Evolutionary conservation across 2,329 filamentous ascomycete species (phyloP).

Genomic region (Sporothrix brasiliensis): DNA sequence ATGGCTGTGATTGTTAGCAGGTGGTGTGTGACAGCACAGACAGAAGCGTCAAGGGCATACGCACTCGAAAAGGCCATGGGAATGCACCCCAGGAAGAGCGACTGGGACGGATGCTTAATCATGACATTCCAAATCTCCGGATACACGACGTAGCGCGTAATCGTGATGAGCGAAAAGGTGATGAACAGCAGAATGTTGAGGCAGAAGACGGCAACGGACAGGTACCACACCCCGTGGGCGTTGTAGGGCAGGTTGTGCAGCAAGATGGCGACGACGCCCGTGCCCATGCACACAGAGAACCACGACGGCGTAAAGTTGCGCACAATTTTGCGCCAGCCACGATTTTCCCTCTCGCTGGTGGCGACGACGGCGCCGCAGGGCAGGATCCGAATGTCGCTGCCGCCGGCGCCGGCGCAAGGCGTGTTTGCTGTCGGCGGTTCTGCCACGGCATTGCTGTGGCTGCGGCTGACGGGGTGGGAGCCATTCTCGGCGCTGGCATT

Average conservation of each 20-base stretch:
- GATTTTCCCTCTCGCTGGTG: slow-evolving; percentile 31
- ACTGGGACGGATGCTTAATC: slow-evolving; percentile 63
- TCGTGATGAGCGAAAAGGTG: slow-evolving; percentile 53
- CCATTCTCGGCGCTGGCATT: background rate
- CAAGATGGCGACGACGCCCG: slow-evolving; percentile 63
- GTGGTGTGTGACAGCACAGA: background rate
- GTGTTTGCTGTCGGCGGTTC: background rate
- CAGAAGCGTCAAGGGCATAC: background rate
- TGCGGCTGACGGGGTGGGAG: background rate
- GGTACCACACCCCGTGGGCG: slow-evolving; percentile 54
- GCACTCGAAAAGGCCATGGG: slow-evolving; percentile 63
- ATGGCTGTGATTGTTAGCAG: slow-evolving; percentile 45
- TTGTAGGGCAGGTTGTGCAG: slow-evolving; percentile 62
- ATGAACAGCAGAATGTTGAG: slow-evolving; percentile 60
- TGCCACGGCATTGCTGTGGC: background rate
- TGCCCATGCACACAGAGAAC: slow-evolving; percentile 64
- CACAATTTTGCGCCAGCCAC: slow-evolving; percentile 44
- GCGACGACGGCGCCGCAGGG: slow-evolving; percentile 19
- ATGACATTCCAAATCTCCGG: slow-evolving; percentile 63
- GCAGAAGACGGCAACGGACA: slow-evolving; percentile 59
- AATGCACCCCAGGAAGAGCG: slow-evolving; percentile 64
- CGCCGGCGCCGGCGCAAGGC: background rate
- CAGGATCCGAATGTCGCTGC: slow-evolving; percentile 6
- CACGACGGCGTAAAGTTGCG: slow-evolving; percentile 54
- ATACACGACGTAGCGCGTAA: slow-evolving; percentile 62